phyloP scores from a whole-genome alignment of 1,139 yeast species.

The Yarrowia galli region DNA sequence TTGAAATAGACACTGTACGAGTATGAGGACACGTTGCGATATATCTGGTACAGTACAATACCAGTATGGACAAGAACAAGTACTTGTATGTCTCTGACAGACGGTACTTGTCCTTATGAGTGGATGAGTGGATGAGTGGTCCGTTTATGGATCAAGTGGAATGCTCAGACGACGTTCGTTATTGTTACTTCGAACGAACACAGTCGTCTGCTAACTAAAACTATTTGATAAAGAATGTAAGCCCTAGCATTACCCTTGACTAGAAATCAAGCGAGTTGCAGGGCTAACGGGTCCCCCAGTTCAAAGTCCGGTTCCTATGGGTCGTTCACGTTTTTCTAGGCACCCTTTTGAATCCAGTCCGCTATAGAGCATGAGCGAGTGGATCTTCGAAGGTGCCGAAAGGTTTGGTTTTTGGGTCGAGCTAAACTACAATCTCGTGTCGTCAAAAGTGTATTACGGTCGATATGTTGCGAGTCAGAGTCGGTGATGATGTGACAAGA shows the following conservation, averaged over 20 bases:
- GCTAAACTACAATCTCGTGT: conserved; percentile 35
- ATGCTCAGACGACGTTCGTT: too few relatives aligned
- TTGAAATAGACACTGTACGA: too few relatives aligned
- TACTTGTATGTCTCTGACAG: too few relatives aligned
- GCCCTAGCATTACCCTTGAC: conserved; percentile 33
- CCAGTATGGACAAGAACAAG: too few relatives aligned
- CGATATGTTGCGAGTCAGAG: conserved; percentile 17
- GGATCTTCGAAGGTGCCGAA: conserved; percentile 39
- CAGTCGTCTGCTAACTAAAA: neutral
- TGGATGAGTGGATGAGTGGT: too few relatives aligned
- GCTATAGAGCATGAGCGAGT: conserved; percentile 36
- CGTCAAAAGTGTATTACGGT: conserved; percentile 37
- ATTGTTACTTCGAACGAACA: too few relatives aligned
- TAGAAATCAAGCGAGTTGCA: conserved; percentile 27
- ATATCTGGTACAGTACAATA: too few relatives aligned
- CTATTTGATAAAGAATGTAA: conserved; percentile 24
- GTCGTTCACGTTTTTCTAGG: conserved; percentile 36
- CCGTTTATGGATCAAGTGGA: too few relatives aligned
- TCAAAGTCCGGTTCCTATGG: conserved; percentile 36
- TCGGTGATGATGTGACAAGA: neutral
- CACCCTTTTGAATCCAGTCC: conserved; percentile 38
- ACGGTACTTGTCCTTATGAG: too few relatives aligned
- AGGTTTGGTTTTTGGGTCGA: conserved; percentile 6
- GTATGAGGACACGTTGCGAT: too few relatives aligned
- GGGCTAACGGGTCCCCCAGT: conserved; percentile 39